Base-by-base conservation (phyloP, 2,329 filamentous ascomycete genomes). In the Penicillium sp. region DNA sequence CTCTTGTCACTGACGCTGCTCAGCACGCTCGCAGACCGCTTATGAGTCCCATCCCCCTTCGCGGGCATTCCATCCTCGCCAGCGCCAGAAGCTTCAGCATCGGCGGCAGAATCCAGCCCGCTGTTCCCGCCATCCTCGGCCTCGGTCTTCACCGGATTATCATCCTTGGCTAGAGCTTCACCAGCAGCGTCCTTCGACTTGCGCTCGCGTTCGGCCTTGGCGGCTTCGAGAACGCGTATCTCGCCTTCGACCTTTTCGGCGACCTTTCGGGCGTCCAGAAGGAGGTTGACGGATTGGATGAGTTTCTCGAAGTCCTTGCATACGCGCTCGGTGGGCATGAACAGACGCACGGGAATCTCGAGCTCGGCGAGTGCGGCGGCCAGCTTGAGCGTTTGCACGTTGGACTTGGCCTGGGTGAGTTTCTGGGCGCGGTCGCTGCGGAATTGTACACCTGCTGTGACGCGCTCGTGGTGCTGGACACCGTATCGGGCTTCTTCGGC, bases 361-460 rank as follows among this genome's bases (percentile, higher is more conserved):
- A 78, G 65, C 49, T 78, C 75, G 2, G 72, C 69, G 18, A 78
- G 66, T 1, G 75, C 75, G 33, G 71, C 68, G 27, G 68, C 71
- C 39, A 77, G 69, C 56, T 77, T 77, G 54, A 72, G 71, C 0
- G 75, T 73, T 54, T 77, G 75, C 1, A 76, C 72, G 52, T 76
- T 75, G 27, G 73, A 76, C 58, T 77, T 77, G 28, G 75, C 75
- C 53, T 76, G 74, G 3, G 73, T 75, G 45, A 77, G 68, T 52
- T 76, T 75, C 48, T 74, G 72, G 42, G 75, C 73, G 53, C 72
- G 74, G 54, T 77, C 75, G 56, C 89, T 89, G 10, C 92, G 88
- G 78, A 97, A 97, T 12, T 88, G 86, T 31, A 95, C 88, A 6
- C 93, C 92, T 7, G 86, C 87, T 1, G 86, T 84, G 33, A 96